These are phyloP conservation scores for Phytopythium cucurbitacearum DNA, from an alignment of 352 stramenopile species.

Conservation along the genomic window DNA sequence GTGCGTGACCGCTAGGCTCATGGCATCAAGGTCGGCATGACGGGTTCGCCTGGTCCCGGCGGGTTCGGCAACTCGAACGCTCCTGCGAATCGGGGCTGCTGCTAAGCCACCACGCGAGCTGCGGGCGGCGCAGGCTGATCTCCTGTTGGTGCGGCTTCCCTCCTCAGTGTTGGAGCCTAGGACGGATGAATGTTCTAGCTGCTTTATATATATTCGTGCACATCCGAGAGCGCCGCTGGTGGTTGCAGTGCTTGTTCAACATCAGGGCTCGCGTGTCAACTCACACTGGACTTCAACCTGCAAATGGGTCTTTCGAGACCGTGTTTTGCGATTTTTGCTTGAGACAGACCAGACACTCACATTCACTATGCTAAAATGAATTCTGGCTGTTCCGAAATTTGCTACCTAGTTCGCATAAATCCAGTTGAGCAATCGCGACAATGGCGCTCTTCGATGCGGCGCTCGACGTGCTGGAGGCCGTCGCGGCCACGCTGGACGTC, in stretches of 20 bases:
- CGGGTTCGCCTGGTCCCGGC: slow-evolving; percentile 64
- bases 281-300: no score
- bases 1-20: slow-evolving; percentile 42
- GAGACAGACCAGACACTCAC: no score
- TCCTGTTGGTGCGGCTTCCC: background rate
- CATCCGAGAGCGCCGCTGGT: background rate
- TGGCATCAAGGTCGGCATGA: slow-evolving; percentile 89
- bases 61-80: slow-evolving; percentile 78
- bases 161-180: background rate
- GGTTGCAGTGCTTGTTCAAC: no score
- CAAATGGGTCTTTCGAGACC: no score
- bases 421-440: background rate
- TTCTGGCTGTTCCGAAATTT: no score
- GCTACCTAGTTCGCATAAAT: background rate
- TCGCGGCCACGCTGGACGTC: slow-evolving; percentile 30
- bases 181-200: no score
- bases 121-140: no score
- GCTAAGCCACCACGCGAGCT: slow-evolving; percentile 30
- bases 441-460: slow-evolving; percentile 24
- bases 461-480: slow-evolving; percentile 27
- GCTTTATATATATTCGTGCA: slow-evolving; percentile 1
- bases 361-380: no score
- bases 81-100: slow-evolving; percentile 70
- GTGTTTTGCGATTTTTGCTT: no score
- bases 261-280: no score